These are phyloP conservation scores for Penicillium crustosum DNA, from an alignment of 2,329 filamentous ascomycete species.

Conservation along the genomic window DNA sequence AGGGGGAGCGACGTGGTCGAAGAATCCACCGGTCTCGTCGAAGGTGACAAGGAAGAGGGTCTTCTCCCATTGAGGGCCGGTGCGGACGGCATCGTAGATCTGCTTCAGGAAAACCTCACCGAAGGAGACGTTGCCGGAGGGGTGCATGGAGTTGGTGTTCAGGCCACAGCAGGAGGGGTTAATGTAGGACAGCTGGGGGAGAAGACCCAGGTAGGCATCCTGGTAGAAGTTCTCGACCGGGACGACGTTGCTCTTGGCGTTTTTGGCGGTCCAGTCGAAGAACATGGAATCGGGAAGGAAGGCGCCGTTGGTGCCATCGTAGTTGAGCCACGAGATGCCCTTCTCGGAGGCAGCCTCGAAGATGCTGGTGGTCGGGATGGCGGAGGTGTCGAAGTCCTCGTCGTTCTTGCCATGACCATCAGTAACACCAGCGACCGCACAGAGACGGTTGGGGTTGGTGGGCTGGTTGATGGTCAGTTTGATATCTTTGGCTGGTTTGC, in stretches of 20 bases:
- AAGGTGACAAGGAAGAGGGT: constrained; percentile 38
- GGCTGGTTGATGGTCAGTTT: constrained; percentile 30
- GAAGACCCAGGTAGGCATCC: constrained; percentile 31
- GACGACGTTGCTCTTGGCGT: constrained; percentile 27
- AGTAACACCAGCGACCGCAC: constrained; percentile 26
- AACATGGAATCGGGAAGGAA: constrained; percentile 31
- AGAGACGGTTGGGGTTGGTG: constrained; percentile 46
- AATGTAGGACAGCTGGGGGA: constrained; percentile 36
- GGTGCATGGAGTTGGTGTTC: constrained; percentile 33
- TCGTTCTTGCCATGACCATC: constrained; percentile 33
- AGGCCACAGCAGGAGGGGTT: constrained; percentile 39
- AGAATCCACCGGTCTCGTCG: constrained; percentile 41
- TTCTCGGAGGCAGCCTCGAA: constrained; percentile 37
- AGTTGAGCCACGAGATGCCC: constrained; percentile 34
- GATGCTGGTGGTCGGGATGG: constrained; percentile 36
- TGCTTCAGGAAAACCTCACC: constrained; percentile 40
- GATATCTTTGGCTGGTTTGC: neutral
- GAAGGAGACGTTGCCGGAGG: constrained; percentile 36
- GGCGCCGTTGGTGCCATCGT: constrained; percentile 32
- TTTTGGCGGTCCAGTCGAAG: constrained; percentile 32
- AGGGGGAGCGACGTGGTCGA: constrained; percentile 39
- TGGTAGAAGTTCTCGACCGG: constrained; percentile 36
- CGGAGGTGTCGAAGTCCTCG: constrained; percentile 27
- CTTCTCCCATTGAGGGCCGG: constrained; percentile 38
- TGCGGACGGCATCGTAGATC: constrained; percentile 38